These are phyloP conservation scores for Fusarium sp. DNA, from an alignment of 2,329 filamentous ascomycete genomes.

Conservation along the genomic window DNA sequence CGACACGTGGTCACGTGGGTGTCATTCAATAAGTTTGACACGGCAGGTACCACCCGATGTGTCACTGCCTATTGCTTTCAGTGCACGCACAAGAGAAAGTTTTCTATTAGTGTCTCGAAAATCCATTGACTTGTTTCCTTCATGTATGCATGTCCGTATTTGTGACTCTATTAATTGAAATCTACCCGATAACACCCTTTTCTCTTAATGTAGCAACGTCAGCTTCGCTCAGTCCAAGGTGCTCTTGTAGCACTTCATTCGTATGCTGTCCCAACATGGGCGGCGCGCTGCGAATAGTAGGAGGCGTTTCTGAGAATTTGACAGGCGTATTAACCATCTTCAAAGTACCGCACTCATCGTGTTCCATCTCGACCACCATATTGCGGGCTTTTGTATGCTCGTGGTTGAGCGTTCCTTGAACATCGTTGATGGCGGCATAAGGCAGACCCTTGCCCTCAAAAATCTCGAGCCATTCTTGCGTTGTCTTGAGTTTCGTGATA, in stretches of 20 bases:
- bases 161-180: neutral
- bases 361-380: constrained; percentile 92
- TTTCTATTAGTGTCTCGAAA: neutral
- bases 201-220: constrained; percentile 73
- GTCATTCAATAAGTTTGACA: neutral
- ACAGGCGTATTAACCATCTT: constrained; percentile 94
- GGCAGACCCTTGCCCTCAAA: constrained; percentile 95
- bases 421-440: constrained; percentile 92
- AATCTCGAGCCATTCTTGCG: constrained; percentile 85
- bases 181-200: constrained; percentile 73
- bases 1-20: constrained; percentile 39
- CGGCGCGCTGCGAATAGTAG: constrained; percentile 80
- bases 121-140: constrained; percentile 2
- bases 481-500: constrained; percentile 81
- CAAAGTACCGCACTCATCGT: constrained; percentile 84
- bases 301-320: constrained; percentile 88
- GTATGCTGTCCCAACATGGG: constrained; percentile 91
- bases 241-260: constrained; percentile 74
- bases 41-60: neutral
- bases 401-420: constrained; percentile 85
- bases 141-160: neutral
- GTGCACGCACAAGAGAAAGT: neutral
- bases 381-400: constrained; percentile 84
- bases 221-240: constrained; percentile 70
- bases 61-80: constrained; percentile 10